These are phyloP conservation scores for Amanita rubescens DNA, from an alignment of 768 basidiomycete genomes.

Conservation along the genomic window DNA sequence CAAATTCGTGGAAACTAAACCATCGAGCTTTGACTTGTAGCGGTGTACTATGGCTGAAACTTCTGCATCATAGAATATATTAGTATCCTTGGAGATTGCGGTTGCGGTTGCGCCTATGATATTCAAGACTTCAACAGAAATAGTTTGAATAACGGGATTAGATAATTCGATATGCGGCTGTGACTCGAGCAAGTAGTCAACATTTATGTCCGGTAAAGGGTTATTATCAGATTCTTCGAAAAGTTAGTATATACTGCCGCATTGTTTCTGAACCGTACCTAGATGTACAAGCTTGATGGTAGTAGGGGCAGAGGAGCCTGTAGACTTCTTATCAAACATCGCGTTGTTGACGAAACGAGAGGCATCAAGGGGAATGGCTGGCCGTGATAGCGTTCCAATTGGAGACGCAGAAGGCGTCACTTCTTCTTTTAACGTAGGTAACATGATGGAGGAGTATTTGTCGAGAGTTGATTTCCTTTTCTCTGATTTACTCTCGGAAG, in stretches of 20 bases:
- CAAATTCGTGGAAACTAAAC: slow-evolving; percentile 59
- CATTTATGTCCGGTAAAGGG: slow-evolving; percentile 40
- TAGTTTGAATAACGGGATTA: slow-evolving; percentile 36
- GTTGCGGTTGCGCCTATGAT: slow-evolving; percentile 46
- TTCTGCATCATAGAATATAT: slow-evolving; percentile 71
- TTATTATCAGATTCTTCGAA: slow-evolving; percentile 25
- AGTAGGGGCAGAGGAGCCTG: background rate
- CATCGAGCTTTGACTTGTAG: slow-evolving; percentile 53
- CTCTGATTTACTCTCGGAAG: slow-evolving; percentile 31
- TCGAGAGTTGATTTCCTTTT: slow-evolving; percentile 63
- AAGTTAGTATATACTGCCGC: background rate
- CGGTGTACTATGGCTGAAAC: slow-evolving; percentile 63
- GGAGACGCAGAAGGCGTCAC: slow-evolving; percentile 52
- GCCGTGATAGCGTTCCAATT: slow-evolving; percentile 41
- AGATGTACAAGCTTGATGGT: background rate
- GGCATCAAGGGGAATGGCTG: background rate
- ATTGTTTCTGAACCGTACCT: background rate
- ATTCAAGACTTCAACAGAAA: slow-evolving; percentile 70
- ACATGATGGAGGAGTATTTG: slow-evolving; percentile 49
- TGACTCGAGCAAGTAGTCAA: slow-evolving; percentile 37
- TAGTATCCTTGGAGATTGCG: slow-evolving; percentile 34
- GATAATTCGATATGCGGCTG: slow-evolving; percentile 13
- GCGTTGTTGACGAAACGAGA: background rate
- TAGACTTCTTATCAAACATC: background rate
- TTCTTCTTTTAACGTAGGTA: slow-evolving; percentile 67